Conservation (phyloP, 2,329 filamentous ascomycete genomes). For the Ascomycota sp. region DNA sequence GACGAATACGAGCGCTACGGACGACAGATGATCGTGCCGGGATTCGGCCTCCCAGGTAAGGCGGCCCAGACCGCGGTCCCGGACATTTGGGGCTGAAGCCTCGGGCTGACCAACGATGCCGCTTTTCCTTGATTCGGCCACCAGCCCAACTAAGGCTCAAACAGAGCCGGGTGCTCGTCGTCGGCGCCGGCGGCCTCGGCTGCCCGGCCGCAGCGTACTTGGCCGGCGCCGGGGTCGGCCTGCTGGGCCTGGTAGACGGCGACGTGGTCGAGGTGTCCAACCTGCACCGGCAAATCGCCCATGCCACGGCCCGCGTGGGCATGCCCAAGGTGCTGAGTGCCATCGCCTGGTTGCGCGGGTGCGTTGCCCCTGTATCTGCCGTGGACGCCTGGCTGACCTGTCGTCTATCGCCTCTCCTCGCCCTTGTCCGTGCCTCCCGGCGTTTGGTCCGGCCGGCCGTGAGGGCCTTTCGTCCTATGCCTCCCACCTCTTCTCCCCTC, state of each 20-base stretch:
- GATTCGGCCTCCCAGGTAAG: constrained; percentile 50
- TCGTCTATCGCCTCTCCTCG: too few species aligned
- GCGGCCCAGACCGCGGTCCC: neutral
- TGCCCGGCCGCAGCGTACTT: constrained; percentile 89
- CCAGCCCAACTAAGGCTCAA: constrained; percentile 59
- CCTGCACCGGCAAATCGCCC: constrained; percentile 77
- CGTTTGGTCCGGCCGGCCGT: too few species aligned
- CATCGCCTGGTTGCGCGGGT: constrained; percentile 36
- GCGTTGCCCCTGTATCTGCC: too few species aligned
- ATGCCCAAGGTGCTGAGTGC: constrained; percentile 67
- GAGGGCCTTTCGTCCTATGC: too few species aligned
- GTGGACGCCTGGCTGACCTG: too few species aligned
- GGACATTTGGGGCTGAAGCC: too few species aligned
- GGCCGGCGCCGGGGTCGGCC: constrained; percentile 71
- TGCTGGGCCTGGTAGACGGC: constrained; percentile 66
- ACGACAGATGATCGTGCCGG: constrained; percentile 72
- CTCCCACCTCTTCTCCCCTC: too few species aligned
- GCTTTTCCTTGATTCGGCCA: neutral
- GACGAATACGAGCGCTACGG: constrained; percentile 78
- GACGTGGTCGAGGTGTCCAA: constrained; percentile 81
- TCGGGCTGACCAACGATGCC: neutral
- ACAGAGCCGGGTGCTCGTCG: constrained; percentile 50
- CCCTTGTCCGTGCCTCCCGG: too few species aligned
- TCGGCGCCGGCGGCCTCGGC: constrained; percentile 77
- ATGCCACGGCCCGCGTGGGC: constrained; percentile 50